A percentile compares a stretch with the other conserved stretches of the same genome.
These are phyloP conservation scores for Agrostemma githago DNA, from an alignment of 148 eudicot genomes.

Conservation along the genomic window DNA sequence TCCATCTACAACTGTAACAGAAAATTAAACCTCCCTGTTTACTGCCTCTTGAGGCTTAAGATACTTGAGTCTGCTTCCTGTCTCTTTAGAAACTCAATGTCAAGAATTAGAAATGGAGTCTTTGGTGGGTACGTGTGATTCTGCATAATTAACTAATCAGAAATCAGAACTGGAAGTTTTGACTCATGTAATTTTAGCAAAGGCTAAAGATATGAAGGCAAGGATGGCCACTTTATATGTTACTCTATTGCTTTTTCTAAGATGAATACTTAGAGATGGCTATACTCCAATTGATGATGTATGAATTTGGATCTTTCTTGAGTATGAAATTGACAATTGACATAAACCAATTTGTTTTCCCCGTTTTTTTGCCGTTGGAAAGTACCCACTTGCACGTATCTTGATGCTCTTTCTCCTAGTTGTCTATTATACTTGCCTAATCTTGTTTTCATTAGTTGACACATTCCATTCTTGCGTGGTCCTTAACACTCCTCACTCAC, in stretches of 20 bases:
- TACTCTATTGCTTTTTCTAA: no score
- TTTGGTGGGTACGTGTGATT: conserved; percentile 15
- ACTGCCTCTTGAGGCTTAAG: conserved; percentile 10
- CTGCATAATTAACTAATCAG: conserved; percentile 2
- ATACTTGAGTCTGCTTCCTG: conserved; percentile 25
- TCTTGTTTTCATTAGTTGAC: conserved; percentile 16
- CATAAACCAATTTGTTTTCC: conserved; percentile 17
- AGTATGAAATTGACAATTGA: conserved; percentile 13
- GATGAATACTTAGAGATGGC: no score
- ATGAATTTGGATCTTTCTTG: no score
- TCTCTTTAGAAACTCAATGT: conserved; percentile 20
- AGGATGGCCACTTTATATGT: no score
- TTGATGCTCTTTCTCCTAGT: conserved; percentile 13
- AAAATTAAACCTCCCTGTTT: conserved; percentile 21
- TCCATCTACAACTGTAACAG: not conserved
- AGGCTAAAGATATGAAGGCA: not conserved
- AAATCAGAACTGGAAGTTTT: conserved; percentile 7
- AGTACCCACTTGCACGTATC: conserved; percentile 23
- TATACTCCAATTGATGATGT: no score
- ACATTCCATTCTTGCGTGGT: conserved; percentile 14
- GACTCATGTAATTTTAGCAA: not conserved
- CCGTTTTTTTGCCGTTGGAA: not conserved
- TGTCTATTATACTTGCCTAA: conserved; percentile 21
- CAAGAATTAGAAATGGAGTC: conserved; percentile 20
- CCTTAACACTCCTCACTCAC: not conserved